Evolutionary conservation across 257 asterid species (phyloP).

Genomic region (Nicotiana knightiana): DNA sequence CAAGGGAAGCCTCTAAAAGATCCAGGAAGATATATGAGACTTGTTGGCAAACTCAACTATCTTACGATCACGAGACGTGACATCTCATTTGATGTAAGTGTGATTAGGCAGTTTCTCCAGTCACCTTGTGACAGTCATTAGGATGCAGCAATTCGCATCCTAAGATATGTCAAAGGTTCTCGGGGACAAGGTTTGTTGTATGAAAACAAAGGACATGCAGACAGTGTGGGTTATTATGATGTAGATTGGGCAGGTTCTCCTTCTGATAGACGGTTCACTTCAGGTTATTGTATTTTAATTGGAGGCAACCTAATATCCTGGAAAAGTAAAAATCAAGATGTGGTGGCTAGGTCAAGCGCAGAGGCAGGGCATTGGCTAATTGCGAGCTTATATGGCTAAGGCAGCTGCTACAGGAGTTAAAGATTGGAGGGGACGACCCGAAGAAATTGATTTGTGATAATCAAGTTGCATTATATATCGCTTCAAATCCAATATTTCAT

Average conservation of each 20-base stretch:
- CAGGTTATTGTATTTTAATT: background rate
- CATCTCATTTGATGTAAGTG: background rate
- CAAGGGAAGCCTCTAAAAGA: background rate
- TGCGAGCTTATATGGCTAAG: background rate
- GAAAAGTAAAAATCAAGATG: background rate
- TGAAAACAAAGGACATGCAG: background rate
- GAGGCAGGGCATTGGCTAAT: too few species aligned
- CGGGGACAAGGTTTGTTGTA: background rate
- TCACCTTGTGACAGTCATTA: background rate
- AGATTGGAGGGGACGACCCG: background rate
- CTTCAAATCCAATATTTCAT: too few species aligned
- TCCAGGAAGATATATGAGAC: background rate
- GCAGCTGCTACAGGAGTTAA: background rate
- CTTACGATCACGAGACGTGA: background rate
- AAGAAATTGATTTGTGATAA: too few species aligned
- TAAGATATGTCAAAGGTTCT: background rate
- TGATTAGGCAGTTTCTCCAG: background rate
- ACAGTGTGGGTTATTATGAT: background rate
- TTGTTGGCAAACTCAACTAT: background rate
- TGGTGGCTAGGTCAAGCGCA: background rate
- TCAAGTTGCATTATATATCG: too few species aligned
- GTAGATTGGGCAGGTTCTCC: background rate
- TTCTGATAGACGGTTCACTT: too few species aligned
- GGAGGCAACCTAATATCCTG: background rate
- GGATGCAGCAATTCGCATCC: background rate